A percentile compares a stretch with the other conserved stretches of the same genome.
Conservation (phyloP, 768 basidiomycete species). For the Kwoniella heveanensis region DNA sequence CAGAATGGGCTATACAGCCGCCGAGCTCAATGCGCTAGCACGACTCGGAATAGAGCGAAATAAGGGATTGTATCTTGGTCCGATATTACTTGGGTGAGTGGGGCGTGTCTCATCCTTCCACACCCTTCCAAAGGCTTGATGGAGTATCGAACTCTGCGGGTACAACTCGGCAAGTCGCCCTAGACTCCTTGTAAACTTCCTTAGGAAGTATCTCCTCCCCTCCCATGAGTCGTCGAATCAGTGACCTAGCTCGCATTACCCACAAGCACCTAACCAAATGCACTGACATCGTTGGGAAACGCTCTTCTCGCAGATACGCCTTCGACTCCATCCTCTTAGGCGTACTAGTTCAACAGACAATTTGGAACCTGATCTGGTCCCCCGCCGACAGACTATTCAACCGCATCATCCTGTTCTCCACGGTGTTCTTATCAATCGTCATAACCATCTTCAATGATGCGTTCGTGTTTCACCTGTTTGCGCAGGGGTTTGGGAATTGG, state of each 20-base stretch:
- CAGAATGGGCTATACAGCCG: not conserved
- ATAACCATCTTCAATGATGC: conserved; percentile 12
- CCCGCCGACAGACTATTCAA: conserved; percentile 16
- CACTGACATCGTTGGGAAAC: not conserved
- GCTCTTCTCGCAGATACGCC: conserved; percentile 7
- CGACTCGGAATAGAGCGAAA: not conserved
- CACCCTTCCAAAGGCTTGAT: no score
- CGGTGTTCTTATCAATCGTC: not conserved
- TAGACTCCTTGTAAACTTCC: no score
- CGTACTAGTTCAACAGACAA: conserved; percentile 9
- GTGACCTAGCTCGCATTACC: no score
- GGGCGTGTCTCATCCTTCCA: no score
- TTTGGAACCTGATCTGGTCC: conserved; percentile 7
- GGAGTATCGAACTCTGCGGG: no score
- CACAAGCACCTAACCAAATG: no score
- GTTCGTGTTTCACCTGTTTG: conserved; percentile 16
- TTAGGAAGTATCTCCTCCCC: no score
- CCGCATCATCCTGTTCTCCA: conserved; percentile 9
- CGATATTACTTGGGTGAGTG: conserved; percentile 17
- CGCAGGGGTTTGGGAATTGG: conserved; percentile 21
- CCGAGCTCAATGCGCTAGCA: not conserved
- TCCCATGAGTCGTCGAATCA: no score
- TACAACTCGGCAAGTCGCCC: no score
- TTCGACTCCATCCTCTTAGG: conserved; percentile 18
- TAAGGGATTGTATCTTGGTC: conserved; percentile 11